phyloP scores from a whole-genome alignment of 2,329 filamentous ascomycete species.

The Pseudofabraea citricarpa region DNA sequence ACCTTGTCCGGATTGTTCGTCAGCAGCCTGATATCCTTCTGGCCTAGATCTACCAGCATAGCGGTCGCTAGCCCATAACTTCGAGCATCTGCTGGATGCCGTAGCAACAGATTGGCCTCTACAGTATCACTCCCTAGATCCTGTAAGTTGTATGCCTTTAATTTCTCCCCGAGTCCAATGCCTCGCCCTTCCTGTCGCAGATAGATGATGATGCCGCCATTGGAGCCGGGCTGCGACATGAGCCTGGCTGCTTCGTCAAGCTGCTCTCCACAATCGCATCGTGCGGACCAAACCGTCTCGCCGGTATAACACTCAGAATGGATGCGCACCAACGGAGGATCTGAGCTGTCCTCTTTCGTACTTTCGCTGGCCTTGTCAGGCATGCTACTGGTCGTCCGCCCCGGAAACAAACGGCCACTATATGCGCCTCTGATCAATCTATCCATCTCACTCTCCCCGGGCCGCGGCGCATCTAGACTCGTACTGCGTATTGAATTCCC shows the following conservation, averaged over 20 bases:
- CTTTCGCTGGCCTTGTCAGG: conserved; percentile 5
- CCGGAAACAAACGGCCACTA: conserved; percentile 79
- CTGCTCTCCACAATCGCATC: conserved; percentile 97
- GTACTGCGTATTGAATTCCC: conserved; percentile 75
- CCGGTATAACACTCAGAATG: conserved; percentile 98
- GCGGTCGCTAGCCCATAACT: conserved; percentile 96
- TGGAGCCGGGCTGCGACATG: conserved; percentile 70
- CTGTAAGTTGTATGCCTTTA: conserved; percentile 97
- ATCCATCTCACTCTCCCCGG: conserved; percentile 80
- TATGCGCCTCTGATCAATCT: conserved; percentile 95
- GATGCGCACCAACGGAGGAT: conserved; percentile 79
- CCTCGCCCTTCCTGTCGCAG: conserved; percentile 92
- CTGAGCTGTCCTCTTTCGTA: conserved; percentile 12
- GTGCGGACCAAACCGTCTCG: conserved; percentile 96
- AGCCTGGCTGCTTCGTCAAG: conserved; percentile 91
- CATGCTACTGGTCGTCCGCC: conserved; percentile 54
- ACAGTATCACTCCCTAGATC: conserved; percentile 97
- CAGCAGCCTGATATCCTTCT: conserved; percentile 72
- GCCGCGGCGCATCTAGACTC: conserved; percentile 64
- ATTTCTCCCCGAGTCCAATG: conserved; percentile 89
- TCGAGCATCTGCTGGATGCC: conserved; percentile 90
- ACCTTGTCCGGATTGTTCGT: conserved; percentile 99
- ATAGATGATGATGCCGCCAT: conserved; percentile 90
- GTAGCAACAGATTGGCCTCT: conserved; percentile 84
- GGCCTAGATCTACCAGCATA: conserved; percentile 82